phyloP scores from a whole-genome alignment of 106 monocot genomes.

The Dactylorhiza incarnata region DNA sequence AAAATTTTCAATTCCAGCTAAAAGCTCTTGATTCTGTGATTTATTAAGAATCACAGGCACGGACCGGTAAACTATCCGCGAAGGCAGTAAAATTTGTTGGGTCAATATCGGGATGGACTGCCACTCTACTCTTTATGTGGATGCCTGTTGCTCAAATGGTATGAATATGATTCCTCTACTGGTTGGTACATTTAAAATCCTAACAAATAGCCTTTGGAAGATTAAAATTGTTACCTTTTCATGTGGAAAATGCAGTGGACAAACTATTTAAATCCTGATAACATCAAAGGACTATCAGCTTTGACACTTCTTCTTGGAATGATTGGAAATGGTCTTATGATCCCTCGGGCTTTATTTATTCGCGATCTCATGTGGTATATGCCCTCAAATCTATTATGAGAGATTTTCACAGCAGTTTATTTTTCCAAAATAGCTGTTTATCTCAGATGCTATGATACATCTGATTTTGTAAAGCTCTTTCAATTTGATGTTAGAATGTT shows the following conservation, averaged over 20 bases:
- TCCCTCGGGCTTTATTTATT: conserved; percentile 90
- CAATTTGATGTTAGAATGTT: too few species aligned
- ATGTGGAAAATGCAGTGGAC: conserved; percentile 54
- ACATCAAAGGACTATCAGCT: conserved; percentile 83
- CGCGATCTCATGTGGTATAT: conserved; percentile 95
- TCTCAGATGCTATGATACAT: too few species aligned
- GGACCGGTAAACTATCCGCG: conserved; percentile 53
- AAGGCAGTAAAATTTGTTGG: conserved; percentile 40
- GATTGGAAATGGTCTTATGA: conserved; percentile 91
- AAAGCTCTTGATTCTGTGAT: conserved; percentile 11
- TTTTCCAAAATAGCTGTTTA: not conserved
- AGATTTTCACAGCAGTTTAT: not conserved
- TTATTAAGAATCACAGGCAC: conserved; percentile 23
- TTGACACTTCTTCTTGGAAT: conserved; percentile 78
- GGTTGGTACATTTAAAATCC: not conserved
- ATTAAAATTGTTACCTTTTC: not conserved
- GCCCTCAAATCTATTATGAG: conserved; percentile 6
- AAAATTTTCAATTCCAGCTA: not conserved
- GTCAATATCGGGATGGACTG: conserved; percentile 44
- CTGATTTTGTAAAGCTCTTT: too few species aligned
- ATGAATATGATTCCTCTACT: conserved; percentile 6
- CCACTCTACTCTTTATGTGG: conserved; percentile 56
- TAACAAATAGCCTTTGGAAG: not conserved
- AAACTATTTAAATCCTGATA: conserved; percentile 84
- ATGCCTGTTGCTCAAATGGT: conserved; percentile 42